A percentile compares a stretch with the other conserved stretches of the same genome.
Conservation (phyloP, 257 asterid species). For the Primulina eburnea region DNA sequence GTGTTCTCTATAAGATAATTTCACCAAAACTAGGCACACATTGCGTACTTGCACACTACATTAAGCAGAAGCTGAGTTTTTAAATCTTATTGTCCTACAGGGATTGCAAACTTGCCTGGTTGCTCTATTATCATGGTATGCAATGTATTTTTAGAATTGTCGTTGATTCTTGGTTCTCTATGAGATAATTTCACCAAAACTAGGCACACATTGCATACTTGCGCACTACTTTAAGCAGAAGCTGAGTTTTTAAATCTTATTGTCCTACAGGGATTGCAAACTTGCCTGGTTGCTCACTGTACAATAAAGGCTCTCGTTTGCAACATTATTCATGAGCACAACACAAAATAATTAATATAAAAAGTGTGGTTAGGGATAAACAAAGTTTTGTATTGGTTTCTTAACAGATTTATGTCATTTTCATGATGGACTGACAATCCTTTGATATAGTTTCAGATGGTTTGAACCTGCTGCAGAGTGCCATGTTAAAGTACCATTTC, state of each 20-base stretch:
- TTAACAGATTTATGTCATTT: background rate
- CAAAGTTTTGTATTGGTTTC: background rate
- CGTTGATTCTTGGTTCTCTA: background rate
- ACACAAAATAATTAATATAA: too few relatives aligned
- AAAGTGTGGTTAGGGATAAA: background rate
- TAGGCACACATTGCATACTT: background rate
- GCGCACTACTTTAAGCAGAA: background rate
- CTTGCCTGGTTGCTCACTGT: slow-evolving; percentile 60
- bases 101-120: slow-evolving; percentile 94
- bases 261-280: slow-evolving; percentile 76
- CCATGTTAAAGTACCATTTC: slow-evolving; percentile 64
- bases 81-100: slow-evolving; percentile 42
- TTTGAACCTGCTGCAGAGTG: slow-evolving; percentile 71
- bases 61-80: slow-evolving; percentile 25
- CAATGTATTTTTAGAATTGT: slow-evolving; percentile 10
- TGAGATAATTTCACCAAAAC: background rate
- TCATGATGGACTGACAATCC: slow-evolving; percentile 28
- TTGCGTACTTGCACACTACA: background rate
- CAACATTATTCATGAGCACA: background rate
- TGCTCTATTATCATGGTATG: slow-evolving; percentile 86
- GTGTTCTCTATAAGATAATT: background rate
- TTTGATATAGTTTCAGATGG: slow-evolving; percentile 82
- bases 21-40: background rate
- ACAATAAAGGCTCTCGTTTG: background rate
- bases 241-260: slow-evolving; percentile 29